A percentile compares a stretch with the other conserved stretches of the same genome.
Conservation (phyloP, 1,284 basidiomycete species). For the Calocybe gambosa region DNA sequence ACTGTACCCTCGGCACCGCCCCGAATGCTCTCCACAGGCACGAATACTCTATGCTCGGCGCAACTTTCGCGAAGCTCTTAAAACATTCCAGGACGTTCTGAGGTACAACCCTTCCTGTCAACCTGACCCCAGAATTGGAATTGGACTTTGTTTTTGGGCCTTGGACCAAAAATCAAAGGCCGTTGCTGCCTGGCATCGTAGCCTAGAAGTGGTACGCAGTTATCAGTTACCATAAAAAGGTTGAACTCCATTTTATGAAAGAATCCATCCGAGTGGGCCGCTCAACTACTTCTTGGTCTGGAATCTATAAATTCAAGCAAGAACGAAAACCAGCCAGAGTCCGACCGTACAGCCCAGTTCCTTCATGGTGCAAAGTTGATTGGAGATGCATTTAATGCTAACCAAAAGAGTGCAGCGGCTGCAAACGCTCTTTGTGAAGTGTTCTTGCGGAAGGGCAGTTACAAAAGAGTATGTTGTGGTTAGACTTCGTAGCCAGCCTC, state of each 20-base stretch:
- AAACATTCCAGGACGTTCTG: constrained; percentile 80
- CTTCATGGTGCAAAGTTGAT: constrained; percentile 61
- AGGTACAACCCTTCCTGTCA: constrained; percentile 68
- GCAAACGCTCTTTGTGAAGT: constrained; percentile 75
- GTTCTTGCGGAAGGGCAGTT: constrained; percentile 62
- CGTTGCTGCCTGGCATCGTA: constrained; percentile 82
- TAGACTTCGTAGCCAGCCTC: neutral
- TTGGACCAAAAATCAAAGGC: constrained; percentile 78
- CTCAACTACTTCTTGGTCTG: constrained; percentile 76
- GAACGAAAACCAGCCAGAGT: constrained; percentile 50
- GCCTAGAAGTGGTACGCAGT: constrained; percentile 69
- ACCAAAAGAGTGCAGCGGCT: constrained; percentile 70
- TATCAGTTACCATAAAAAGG: neutral
- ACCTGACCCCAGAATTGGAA: constrained; percentile 90
- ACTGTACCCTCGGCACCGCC: neutral
- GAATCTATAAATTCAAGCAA: constrained; percentile 80
- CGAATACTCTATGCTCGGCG: constrained; percentile 78
- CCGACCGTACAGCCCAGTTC: constrained; percentile 52
- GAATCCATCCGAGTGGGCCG: constrained; percentile 74
- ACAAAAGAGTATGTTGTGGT: constrained; percentile 36
- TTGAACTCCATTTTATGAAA: constrained; percentile 24
- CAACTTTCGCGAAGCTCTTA: constrained; percentile 72
- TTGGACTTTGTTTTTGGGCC: constrained; percentile 88
- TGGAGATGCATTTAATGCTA: constrained; percentile 69
- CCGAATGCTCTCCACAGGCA: constrained; percentile 42